A percentile compares a stretch with the other conserved stretches of the same genome.
phyloP scores from a whole-genome alignment of 805 yeast genomes.

The Scheffersomyces amazonensis region DNA sequence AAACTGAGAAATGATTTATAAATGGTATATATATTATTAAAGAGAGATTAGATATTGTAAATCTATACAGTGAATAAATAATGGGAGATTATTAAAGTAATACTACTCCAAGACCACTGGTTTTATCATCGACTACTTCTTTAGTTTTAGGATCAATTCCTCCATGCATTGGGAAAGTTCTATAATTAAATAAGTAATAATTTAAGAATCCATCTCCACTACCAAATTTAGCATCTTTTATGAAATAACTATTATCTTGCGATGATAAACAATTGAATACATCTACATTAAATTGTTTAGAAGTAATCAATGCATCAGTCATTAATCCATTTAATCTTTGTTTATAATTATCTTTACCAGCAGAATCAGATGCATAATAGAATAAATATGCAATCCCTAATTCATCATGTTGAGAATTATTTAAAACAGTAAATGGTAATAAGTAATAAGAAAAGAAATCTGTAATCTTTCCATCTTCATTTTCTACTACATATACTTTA shows the following conservation, averaged over 20 bases:
- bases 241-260: conserved; percentile 83
- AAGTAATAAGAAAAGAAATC: conserved; percentile 90
- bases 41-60: too few relatives aligned
- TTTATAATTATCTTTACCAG: conserved; percentile 46
- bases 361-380: conserved; percentile 81
- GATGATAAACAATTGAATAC: conserved; percentile 91
- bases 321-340: conserved; percentile 61
- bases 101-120: conserved; percentile 89
- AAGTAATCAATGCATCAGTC: conserved; percentile 71
- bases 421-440: conserved; percentile 80
- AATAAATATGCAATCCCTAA: conserved; percentile 85
- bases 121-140: conserved; percentile 47
- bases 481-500: conserved; percentile 73
- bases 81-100: conserved; percentile 62
- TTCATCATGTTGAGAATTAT: conserved; percentile 58
- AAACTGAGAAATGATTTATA: background rate
- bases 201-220: conserved; percentile 91
- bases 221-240: conserved; percentile 83
- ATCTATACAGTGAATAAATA: too few relatives aligned
- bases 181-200: conserved; percentile 89
- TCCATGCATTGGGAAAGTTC: conserved; percentile 74
- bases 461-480: conserved; percentile 62
- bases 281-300: conserved; percentile 69
- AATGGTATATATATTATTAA: background rate
- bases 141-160: conserved; percentile 64